These are phyloP conservation scores for Penstemon davidsonii DNA, from an alignment of 257 asterid genomes.

Conservation along the genomic window DNA sequence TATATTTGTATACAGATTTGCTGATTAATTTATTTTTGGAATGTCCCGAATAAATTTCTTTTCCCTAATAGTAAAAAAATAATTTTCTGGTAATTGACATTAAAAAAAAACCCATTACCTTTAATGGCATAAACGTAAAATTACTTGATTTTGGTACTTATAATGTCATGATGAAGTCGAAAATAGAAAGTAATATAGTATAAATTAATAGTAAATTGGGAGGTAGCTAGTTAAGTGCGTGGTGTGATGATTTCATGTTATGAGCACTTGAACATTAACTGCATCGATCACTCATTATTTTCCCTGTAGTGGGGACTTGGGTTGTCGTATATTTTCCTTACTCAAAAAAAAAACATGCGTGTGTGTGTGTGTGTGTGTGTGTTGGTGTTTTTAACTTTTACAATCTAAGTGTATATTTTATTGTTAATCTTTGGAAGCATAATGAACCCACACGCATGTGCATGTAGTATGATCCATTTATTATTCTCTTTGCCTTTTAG, in stretches of 20 bases:
- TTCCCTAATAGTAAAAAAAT: background rate
- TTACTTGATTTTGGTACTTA: too few species aligned
- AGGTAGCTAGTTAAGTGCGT: conserved; percentile 33
- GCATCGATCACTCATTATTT: conserved; percentile 32
- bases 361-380: conserved; percentile 14
- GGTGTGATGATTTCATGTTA: conserved; percentile 58
- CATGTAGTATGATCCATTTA: conserved; percentile 49
- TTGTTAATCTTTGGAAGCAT: conserved; percentile 36
- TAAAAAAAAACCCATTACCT: background rate
- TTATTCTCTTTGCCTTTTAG: conserved; percentile 55
- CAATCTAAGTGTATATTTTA: conserved; percentile 21
- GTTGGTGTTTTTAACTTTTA: background rate
- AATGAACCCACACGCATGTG: conserved; percentile 76
- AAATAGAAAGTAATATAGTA: background rate
- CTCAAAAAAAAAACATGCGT: conserved; percentile 11
- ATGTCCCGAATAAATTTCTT: background rate
- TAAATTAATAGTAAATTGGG: conserved; percentile 29
- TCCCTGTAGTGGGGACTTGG: conserved; percentile 36
- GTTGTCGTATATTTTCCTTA: conserved; percentile 18
- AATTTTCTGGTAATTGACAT: background rate
- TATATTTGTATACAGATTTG: too few species aligned
- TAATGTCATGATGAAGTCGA: too few species aligned
- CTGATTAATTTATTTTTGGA: too few species aligned
- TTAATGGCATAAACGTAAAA: too few species aligned
- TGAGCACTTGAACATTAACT: conserved; percentile 24